Base-by-base conservation (phyloP, 2,329 filamentous ascomycete genomes). In the Aureobasidium vineae region DNA sequence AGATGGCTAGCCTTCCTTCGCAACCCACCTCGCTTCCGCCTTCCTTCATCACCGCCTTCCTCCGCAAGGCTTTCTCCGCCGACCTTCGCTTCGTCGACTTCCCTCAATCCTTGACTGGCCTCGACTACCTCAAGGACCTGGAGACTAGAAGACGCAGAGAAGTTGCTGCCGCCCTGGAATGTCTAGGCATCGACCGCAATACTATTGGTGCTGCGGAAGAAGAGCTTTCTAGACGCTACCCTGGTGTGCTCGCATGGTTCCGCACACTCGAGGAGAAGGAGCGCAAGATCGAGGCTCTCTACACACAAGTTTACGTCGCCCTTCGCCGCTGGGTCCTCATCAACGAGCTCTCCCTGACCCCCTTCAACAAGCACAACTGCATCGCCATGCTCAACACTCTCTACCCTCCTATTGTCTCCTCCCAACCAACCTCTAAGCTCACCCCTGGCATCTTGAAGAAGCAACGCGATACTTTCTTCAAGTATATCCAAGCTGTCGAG, bases 351-450 rank as follows among this genome's bases (percentile, higher is more conserved):
- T 83, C 85, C 31, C 78, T 87, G 36, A 78, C 82, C 38, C 85
- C 86, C 0, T 87, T 86, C 76, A 85, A 86, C 78, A 88, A 87
- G 74, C 81, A 83, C 71, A 88, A 88, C 73, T 88, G 86, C 72
- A 80, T 88, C 69, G 87, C 85, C 63, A 86, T 89, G 82, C 82
- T 89, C 60, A 89, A 89, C 76, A 89, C 86, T 11, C 79, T 89
- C 36, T 86, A 88, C 69, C 87, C 87, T 8, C 86, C 87, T 2
- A 79, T 83, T 49, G 78, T 79, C 50, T 75, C 76, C 15, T 75
- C 76, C 19, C 78, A 79, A 50, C 84, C 83, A 5, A 85, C 84
- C 11, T 76, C 80, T 33, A 80, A 84, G 61, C 74, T 88, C 67
- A 85, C 82, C 10, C 74, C 78, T 3, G 75, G 80, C 31, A 79